Conservation (phyloP, 2,329 filamentous ascomycete genomes). For the Fusarium oxysporum region DNA sequence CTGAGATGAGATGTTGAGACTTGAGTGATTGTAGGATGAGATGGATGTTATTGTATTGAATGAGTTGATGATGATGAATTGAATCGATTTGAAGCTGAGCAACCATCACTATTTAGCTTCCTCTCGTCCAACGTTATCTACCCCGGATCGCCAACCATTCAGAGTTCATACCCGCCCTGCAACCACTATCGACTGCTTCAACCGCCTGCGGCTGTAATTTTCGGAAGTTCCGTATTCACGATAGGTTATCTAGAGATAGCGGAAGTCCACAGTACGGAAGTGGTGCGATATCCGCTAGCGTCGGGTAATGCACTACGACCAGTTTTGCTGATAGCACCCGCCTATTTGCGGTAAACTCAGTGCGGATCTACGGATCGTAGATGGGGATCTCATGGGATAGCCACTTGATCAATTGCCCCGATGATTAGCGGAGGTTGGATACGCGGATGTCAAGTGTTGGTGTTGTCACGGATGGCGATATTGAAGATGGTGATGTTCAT, state of each 20-base stretch:
- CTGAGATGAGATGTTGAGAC: too few relatives aligned
- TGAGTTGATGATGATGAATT: neutral
- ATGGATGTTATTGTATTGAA: neutral
- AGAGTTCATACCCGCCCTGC: constrained; percentile 18
- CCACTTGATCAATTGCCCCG: neutral
- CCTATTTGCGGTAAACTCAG: neutral
- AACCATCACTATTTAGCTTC: constrained; percentile 37
- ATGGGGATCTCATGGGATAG: neutral
- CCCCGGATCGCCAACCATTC: neutral
- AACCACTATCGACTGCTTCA: neutral
- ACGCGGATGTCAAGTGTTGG: too few relatives aligned
- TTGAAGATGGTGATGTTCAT: neutral
- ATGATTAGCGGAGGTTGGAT: neutral
- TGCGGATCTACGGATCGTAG: neutral
- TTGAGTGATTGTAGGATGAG: neutral
- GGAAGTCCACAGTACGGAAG: constrained; percentile 5
- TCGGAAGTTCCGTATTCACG: constrained; percentile 18
- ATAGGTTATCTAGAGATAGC: constrained; percentile 20
- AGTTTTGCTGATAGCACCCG: neutral
- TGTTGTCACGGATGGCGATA: neutral
- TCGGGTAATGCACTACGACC: constrained; percentile 33
- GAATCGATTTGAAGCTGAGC: constrained; percentile 4
- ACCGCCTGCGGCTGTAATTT: constrained; percentile 18
- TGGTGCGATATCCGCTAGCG: constrained; percentile 30
- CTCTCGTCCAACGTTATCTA: neutral